Base-by-base conservation (phyloP, 169 alveolate species). In the Amoebophrya sp. region DNA sequence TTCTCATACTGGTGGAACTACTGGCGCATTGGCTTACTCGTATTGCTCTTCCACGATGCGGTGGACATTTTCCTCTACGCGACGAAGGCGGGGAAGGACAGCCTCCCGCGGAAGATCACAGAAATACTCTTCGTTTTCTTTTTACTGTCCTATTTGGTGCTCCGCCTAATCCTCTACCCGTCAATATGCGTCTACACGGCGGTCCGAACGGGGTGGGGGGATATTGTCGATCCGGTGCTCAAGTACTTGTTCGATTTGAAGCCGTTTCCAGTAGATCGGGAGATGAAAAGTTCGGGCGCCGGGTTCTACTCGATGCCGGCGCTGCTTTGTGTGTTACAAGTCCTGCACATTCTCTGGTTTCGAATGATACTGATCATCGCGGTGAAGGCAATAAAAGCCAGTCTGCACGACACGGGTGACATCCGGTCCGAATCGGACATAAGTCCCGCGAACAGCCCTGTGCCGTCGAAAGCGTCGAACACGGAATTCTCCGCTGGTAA, bases 11-110 rank as follows among this genome's bases (percentile, higher is more conserved):
- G 47, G 53, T 83, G 90, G 91, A 92, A 93, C 77, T 92, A 90
- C 89, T 94, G 95, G 95, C 91, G 93, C 14, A 39, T 94, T 40
- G 95, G 95, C 33, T 47, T 89, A 77, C 93, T 77, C 10, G 92
- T 92, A 2, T 89, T 92, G 32, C 53, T 92, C n/a, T 55, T 91
- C 18, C 95, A 94, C 55, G 95, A 94, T 77, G 23, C 32, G 10
- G 94, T 77, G 29, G 95, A 94, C 92, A 38, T 92, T 40, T 66
- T 90, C 29, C 92, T 94, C 77, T 94, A 94, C 83, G 23, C 83
- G 10, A 41, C 93, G 33, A 94, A 94, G 77, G 0, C 90, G 25
- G 92, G 91, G 66, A 38, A 77, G 38, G 41, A 40, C 66, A 18
- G n/a, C 53, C 33, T 91, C 23, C 77, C 91, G 35, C 29, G 88